These are phyloP conservation scores for Sesbania bispinosa DNA, from an alignment of 306 rosid genomes.

Conservation along the genomic window DNA sequence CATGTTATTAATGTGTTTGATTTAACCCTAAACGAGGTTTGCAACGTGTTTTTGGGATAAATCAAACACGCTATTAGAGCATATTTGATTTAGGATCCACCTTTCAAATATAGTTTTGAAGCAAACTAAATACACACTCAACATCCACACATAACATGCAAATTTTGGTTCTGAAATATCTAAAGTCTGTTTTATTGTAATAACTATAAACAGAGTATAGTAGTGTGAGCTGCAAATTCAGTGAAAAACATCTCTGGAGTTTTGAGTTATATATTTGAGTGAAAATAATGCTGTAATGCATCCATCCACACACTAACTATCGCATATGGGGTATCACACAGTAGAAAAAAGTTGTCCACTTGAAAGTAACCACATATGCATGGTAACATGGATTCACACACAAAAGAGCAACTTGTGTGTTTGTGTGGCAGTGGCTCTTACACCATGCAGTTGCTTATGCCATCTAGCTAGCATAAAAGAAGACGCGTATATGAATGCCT, in stretches of 20 bases:
- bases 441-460: not conserved
- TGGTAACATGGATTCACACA: not conserved
- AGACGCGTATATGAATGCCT: not conserved
- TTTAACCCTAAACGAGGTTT: too few relatives aligned
- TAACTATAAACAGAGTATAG: too few relatives aligned
- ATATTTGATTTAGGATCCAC: too few relatives aligned
- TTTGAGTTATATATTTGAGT: not conserved
- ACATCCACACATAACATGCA: too few relatives aligned
- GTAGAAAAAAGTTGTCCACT: conserved; percentile 26
- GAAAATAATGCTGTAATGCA: not conserved
- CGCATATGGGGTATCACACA: not conserved
- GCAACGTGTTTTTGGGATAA: too few relatives aligned
- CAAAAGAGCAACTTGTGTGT: not conserved
- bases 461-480: not conserved
- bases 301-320: not conserved
- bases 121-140: too few relatives aligned
- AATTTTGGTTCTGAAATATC: conserved; percentile 13
- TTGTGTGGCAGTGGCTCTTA: conserved; percentile 8
- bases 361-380: too few relatives aligned
- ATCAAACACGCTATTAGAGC: too few relatives aligned
- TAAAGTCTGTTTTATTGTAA: not conserved
- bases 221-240: too few relatives aligned
- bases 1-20: too few relatives aligned
- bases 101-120: too few relatives aligned
- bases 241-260: too few relatives aligned